phyloP scores from a whole-genome alignment of 257 asterid species.

The Solanum raphanifolium region DNA sequence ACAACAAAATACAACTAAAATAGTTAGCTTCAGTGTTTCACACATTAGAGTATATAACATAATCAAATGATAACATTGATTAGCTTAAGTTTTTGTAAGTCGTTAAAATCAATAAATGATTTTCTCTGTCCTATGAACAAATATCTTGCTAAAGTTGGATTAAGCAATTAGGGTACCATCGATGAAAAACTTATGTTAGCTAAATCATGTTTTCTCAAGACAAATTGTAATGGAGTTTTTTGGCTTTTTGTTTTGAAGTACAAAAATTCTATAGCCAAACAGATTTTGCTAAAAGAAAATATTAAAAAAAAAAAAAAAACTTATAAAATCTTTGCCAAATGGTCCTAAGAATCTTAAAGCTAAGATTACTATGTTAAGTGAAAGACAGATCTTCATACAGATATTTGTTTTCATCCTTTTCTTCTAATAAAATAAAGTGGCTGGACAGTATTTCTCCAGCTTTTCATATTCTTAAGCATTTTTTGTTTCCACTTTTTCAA shows the following conservation, averaged over 20 bases:
- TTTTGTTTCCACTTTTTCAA: background rate
- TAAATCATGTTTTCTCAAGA: background rate
- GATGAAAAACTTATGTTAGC: background rate
- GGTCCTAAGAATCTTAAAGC: background rate
- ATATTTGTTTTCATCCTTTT: background rate
- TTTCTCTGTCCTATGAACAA: too few species aligned
- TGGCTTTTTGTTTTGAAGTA: background rate
- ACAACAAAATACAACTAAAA: background rate
- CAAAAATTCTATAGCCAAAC: background rate
- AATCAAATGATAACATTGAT: too few species aligned
- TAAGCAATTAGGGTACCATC: background rate
- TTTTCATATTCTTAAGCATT: background rate
- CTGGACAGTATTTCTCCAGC: background rate
- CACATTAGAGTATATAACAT: background rate
- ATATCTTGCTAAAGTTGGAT: background rate
- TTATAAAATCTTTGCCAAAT: background rate
- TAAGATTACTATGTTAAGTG: background rate
- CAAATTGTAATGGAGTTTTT: background rate
- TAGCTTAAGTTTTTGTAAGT: background rate
- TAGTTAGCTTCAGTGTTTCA: background rate
- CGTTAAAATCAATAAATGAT: background rate
- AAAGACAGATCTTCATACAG: background rate
- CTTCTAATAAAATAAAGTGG: background rate
- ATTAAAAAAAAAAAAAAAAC: too few species aligned
- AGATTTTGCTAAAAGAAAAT: background rate